Base-by-base conservation (phyloP, 805 yeast genomes). In the Ogataea glucozyma region DNA sequence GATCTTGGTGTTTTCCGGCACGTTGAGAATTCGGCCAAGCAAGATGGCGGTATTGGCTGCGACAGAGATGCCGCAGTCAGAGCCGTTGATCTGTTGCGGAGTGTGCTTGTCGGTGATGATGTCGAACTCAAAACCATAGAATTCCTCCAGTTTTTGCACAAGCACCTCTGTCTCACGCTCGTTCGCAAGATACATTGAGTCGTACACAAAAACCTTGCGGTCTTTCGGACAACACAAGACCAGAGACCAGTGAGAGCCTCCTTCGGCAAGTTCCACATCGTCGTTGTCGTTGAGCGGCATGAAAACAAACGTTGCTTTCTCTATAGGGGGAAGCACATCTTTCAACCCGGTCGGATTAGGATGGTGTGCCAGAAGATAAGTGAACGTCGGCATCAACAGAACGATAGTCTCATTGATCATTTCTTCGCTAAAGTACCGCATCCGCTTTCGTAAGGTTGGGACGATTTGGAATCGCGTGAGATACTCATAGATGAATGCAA, bases 221-320 rank as follows among this genome's bases (percentile, higher is more conserved):
- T 77, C 83, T 11, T 72, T 60, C 7, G 74, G 48, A 24, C 74
- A 71, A 6, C 81, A 66, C 12, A 85, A 71, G 11, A 81, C 70
- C 12, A 86, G 62, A 1, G 86, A 79, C 93, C 95, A 85, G 62
- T 86, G 93, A 34, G 79, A 80, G 1, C 91, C 93, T 13, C 82
- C 81, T 47, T 78, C 85, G 2, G 74, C 77, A 0, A 65, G 64
- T 35, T 73, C 83, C 31, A 79, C 66, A 41, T 80, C 83, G 34
- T 73, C 83, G 46, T 77, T 79, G 56, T 78, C 84, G 58, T 83
- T 85, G 21, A 84, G 67, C 0, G 91, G 93, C 29, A 84, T 58
- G 48, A 86, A 84, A 1, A 85, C 69, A 51, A 80, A 76, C 11
- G 67, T 62, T 2, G 78, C 65, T 1, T 62, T 51, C 11, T 67